Evolutionary conservation across 768 basidiomycete species (phyloP), one percentile per base, ranked within the genome.

Genomic region (Mycena kentingensis): DNA sequence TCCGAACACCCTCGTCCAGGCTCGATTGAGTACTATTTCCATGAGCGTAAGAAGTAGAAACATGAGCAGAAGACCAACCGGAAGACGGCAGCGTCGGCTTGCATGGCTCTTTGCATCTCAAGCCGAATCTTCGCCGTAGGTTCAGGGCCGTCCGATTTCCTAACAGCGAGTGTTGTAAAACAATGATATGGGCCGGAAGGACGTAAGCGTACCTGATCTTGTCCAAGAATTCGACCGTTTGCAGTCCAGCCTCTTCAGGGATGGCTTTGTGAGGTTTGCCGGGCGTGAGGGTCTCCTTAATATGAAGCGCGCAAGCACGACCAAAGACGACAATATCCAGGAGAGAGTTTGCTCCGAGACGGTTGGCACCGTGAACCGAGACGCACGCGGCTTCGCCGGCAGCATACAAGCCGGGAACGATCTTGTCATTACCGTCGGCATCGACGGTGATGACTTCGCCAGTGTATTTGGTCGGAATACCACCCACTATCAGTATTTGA

Each of bases 31-130:
- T 96, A 62, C 93, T 90, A 35, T 18, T 16, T 47, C 26, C 16
- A 54, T 27, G 52, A 39, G 28, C 19, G n/a, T 18, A 42, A 42
- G n/a, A 39, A 26, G 46, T 51, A 49, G 3, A 24, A 44, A 13
- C 15, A 27, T 24, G 15, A 16, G 25, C 2, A 41, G 5, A 16
- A 10, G 22, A 64, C 72, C 12, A 51, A 86, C 85, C 93, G 81
- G 84, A 99, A 99, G 57, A 99, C 96, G 60, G 96, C 96, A 36
- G 96, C 96, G 71, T 99, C 96, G 44, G 87, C 72, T 71, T 98
- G 94, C 95, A 98, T 98, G 32, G 93, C 92, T 79, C 98, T 98
- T 72, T 99, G 97, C 93, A 99, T 93, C 66, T 92, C 87, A 44
- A 97, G 70, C 58, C 97, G 83, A 67, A 98, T 88, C 65, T 94